Percentiles rank a stretch among this genome's conserved stretches.
Evolutionary conservation across 495 filamentous ascomycete genomes (phyloP).

Genomic region (Annulohypoxylon nitens): DNA sequence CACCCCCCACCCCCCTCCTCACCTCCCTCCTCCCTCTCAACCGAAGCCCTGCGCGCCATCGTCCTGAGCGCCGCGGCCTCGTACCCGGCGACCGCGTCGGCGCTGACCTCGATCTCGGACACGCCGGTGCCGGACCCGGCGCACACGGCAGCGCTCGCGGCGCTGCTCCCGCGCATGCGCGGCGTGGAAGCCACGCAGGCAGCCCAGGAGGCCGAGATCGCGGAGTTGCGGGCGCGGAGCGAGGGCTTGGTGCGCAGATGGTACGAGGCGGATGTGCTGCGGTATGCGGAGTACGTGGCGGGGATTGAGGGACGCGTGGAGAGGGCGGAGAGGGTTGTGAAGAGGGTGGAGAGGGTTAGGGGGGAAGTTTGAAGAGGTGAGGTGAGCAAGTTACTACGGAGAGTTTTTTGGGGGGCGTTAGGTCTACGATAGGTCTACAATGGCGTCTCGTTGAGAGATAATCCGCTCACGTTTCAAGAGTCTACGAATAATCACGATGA

Average conservation of each 20-base stretch:
- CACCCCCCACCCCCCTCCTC: constrained; percentile 53
- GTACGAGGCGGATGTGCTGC: constrained; percentile 81
- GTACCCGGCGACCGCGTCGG: constrained; percentile 82
- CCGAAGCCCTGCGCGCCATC: constrained; percentile 70
- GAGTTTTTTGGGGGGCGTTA: neutral
- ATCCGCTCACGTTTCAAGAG: neutral
- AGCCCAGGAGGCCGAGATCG: constrained; percentile 77
- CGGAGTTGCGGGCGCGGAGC: constrained; percentile 77
- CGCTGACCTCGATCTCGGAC: constrained; percentile 80
- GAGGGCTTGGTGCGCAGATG: constrained; percentile 80
- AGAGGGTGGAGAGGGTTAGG: constrained; percentile 64
- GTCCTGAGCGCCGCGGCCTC: constrained; percentile 79
- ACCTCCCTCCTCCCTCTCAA: constrained; percentile 57
- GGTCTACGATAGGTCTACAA: neutral
- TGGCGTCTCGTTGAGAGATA: neutral
- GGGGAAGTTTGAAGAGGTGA: constrained; percentile 46
- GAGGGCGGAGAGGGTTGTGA: constrained; percentile 74
- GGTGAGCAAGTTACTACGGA: neutral
- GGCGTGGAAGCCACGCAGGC: constrained; percentile 74
- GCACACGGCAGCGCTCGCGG: constrained; percentile 74
- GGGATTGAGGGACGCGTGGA: constrained; percentile 78
- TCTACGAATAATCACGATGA: constrained; percentile 4
- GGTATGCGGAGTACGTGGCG: constrained; percentile 77
- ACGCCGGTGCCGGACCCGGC: constrained; percentile 78
- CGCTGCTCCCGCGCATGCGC: constrained; percentile 77